These are phyloP conservation scores for Calonectria pseudoreteaudii DNA, from an alignment of 2,329 filamentous ascomycete genomes.

Conservation along the genomic window DNA sequence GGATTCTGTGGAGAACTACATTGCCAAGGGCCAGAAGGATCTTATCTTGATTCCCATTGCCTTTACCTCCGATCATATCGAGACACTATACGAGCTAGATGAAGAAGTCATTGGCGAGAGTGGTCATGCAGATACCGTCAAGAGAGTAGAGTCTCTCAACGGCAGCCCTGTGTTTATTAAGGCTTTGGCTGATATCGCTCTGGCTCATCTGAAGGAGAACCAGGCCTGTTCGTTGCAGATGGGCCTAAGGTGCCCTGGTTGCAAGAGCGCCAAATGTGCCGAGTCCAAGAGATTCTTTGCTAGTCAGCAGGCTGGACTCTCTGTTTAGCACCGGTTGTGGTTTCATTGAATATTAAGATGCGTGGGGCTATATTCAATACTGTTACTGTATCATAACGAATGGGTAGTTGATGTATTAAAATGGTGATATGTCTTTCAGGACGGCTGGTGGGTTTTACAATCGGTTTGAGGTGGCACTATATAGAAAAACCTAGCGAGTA, in stretches of 20 bases:
- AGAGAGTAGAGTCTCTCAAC: constrained; percentile 92
- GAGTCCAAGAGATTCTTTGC: constrained; percentile 80
- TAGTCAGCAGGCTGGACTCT: constrained; percentile 48
- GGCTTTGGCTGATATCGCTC: constrained; percentile 88
- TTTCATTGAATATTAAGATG: neutral
- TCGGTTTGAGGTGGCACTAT: neutral
- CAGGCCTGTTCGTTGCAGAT: constrained; percentile 82
- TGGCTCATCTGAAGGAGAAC: constrained; percentile 79
- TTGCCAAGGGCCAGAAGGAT: constrained; percentile 91
- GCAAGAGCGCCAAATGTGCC: constrained; percentile 87
- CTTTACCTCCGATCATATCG: constrained; percentile 99
- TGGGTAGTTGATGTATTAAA: constrained; percentile 9
- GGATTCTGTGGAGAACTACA: constrained; percentile 87
- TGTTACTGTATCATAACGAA: constrained; percentile 29
- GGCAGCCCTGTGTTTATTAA: constrained; percentile 91
- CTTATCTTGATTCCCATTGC: constrained; percentile 93
- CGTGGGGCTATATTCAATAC: neutral
- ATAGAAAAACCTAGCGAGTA: constrained; percentile 6
- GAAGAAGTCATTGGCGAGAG: constrained; percentile 94
- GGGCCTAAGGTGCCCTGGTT: constrained; percentile 91
- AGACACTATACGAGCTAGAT: constrained; percentile 95
- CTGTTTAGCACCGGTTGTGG: constrained; percentile 1
- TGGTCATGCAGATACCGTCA: constrained; percentile 81
- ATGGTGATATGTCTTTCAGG: constrained; percentile 21
- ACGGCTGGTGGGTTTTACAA: constrained; percentile 5